These are phyloP conservation scores for Lanzia echinophila DNA, from an alignment of 2,329 filamentous ascomycete species.

Conservation along the genomic window DNA sequence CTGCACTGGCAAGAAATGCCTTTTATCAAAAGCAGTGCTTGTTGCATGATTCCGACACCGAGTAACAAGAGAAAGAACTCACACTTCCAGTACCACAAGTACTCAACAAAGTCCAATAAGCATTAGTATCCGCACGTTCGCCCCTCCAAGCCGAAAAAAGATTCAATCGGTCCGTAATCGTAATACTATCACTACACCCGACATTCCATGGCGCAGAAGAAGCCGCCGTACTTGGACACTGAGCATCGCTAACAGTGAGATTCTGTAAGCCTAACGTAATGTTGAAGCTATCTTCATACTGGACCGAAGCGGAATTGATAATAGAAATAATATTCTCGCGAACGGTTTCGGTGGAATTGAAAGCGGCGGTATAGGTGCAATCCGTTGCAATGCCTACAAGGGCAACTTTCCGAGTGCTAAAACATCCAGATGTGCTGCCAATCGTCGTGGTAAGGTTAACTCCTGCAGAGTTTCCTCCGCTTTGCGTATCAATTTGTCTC, in stretches of 20 bases:
- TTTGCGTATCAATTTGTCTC: slow-evolving; percentile 63
- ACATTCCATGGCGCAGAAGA: slow-evolving; percentile 77
- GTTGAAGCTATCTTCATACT: slow-evolving; percentile 91
- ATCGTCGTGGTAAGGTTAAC: slow-evolving; percentile 75
- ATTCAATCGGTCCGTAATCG: slow-evolving; percentile 74
- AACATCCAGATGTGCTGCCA: slow-evolving; percentile 77
- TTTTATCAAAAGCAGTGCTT: background rate
- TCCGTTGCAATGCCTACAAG: slow-evolving; percentile 89
- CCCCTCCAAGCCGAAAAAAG: slow-evolving; percentile 87
- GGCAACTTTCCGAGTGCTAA: slow-evolving; percentile 82
- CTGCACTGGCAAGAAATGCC: background rate
- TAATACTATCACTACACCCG: slow-evolving; percentile 54
- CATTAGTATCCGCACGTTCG: slow-evolving; percentile 67
- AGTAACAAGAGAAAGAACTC: background rate
- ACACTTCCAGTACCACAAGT: slow-evolving; percentile 63
- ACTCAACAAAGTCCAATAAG: slow-evolving; percentile 81
- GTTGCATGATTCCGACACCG: background rate
- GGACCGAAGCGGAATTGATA: slow-evolving; percentile 78
- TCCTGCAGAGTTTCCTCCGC: slow-evolving; percentile 68
- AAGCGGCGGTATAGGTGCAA: slow-evolving; percentile 74
- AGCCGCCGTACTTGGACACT: slow-evolving; percentile 66
- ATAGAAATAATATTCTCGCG: slow-evolving; percentile 71
- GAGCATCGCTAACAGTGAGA: slow-evolving; percentile 65
- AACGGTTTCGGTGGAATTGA: slow-evolving; percentile 58
- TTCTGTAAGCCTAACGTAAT: slow-evolving; percentile 88